Percentiles rank a stretch among this genome's conserved stretches.
Conservation (phyloP, 352 stramenopile species). For the Peronospora destructor region DNA sequence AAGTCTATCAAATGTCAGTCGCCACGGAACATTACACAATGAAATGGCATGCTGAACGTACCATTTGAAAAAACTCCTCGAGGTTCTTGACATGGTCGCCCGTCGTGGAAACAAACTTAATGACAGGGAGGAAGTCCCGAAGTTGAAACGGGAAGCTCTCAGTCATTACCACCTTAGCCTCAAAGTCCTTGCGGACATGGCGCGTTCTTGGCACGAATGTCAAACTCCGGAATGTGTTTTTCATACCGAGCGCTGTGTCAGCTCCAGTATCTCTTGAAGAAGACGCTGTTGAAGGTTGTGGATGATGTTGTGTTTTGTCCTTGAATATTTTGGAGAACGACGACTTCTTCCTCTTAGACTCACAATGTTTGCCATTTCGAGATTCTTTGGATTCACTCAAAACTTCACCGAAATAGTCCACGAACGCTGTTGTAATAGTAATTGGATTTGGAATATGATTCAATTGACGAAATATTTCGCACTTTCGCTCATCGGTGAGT, state of each 20-base stretch:
- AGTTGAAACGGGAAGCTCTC: slow-evolving; percentile 69
- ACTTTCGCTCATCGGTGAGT: slow-evolving; percentile 49
- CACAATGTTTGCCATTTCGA: slow-evolving; percentile 15
- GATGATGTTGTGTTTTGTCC: slow-evolving; percentile 18
- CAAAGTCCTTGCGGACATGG: slow-evolving; percentile 55
- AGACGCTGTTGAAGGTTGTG: slow-evolving; percentile 5
- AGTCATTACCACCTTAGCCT: slow-evolving; percentile 73
- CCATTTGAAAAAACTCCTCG: slow-evolving; percentile 81
- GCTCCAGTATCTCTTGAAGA: not conserved
- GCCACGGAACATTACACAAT: not conserved
- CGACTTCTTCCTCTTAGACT: slow-evolving; percentile 28
- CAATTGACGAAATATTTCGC: slow-evolving; percentile 41
- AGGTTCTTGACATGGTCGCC: slow-evolving; percentile 73
- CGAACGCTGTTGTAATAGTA: slow-evolving; percentile 59
- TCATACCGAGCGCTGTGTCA: slow-evolving; percentile 13
- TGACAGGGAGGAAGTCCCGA: slow-evolving; percentile 64
- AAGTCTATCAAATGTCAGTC: not conserved
- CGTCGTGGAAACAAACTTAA: slow-evolving; percentile 70
- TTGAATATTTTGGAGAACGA: slow-evolving; percentile 48
- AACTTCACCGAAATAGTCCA: slow-evolving; percentile 43
- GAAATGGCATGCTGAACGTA: slow-evolving; percentile 18
- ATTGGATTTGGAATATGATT: slow-evolving; percentile 66
- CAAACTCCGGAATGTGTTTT: slow-evolving; percentile 61
- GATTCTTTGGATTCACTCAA: slow-evolving; percentile 2
- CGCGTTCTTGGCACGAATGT: slow-evolving; percentile 45